Evolutionary conservation across 2,329 filamentous ascomycete species (phyloP), one percentile per base, ranked within the genome.

Genomic region (Alternaria alternata): DNA sequence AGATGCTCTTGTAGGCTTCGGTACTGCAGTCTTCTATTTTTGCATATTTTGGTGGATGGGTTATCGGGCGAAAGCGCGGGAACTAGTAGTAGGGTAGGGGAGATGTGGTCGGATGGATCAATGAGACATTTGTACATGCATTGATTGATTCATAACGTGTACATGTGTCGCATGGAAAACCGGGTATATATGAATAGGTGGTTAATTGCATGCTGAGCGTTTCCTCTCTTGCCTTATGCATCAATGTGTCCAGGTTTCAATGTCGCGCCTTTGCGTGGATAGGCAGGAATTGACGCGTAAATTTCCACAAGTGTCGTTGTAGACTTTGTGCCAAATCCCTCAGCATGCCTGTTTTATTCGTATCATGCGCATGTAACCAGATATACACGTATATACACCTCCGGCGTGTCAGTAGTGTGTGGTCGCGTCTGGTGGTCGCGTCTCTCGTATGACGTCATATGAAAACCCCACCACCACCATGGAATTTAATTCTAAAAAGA

Each of bases 1-100:
- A 92, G 75, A 97, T 98, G 94, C 86, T 97, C 11, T 81, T 97
- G 39, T 68, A 65, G 26, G 46, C 39, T 20, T 14, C 34, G 22
- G 9, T 22, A 22, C 26, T 22, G 16, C 46, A 26, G 34, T 52
- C 24, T 42, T 53, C 20, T 41, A 28, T 52, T 36, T 48, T 34
- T 54, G 38, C 52, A 38, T 38, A 52, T 46, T 14, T 34, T 41
- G 22, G 41, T 18, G 18, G 32, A 22, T 4, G 42, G 43, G 14
- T 32, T 51, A n/a, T 34, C 18, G n/a, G n/a, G 46, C 38, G 12
- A 41, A 41, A 30, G 36, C 36, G 30, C 28, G 16, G 24, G 11
- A 41, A 32, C 34, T 14, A 26, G 41, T 20, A 8, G 51, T 7
- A n/a, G 44, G 38, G 9, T 16, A 30, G 47, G 28, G 11, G 20